Base-by-base conservation (phyloP, 768 basidiomycete species). In the Russula compacta region DNA sequence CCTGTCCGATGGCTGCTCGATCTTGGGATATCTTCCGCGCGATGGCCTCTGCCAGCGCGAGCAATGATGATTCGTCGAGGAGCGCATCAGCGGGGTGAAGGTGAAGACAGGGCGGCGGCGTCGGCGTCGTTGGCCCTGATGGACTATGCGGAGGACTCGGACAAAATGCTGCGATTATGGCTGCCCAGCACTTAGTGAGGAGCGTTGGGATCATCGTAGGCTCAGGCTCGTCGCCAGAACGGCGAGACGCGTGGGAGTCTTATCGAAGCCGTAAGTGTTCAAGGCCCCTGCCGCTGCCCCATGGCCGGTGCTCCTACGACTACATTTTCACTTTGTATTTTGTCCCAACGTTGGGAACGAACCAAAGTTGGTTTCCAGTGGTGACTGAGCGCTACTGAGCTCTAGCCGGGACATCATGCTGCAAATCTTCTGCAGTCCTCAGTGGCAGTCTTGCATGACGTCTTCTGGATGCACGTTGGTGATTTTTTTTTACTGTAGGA, bases 191-290 rank as follows among this genome's bases (percentile, higher is more conserved):
- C 32, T 51, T 53, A 17, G 42, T 35, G 19, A 59, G 33, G 51
- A 47, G 51, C 15, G 58, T 46, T 24, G 58, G 36, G 36, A 39
- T 53, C 58, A 59, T 59, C 11, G 32, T 40, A 32, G 15, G 12
- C 7, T 17, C 6, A 15, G 14, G 6, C 42, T 32, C 39, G 42
- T 43, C 14, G 14, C 57, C 21, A 33, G 39, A 40, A 49, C 12
- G 51, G 35, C 21, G 24, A 35, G 40, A 17, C 52, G 36, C 58
- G 58, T 53, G 58, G 58, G 58, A 59, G 52, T 47, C 58, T 47
- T 47, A 29, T 29, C 24, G 24, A 29, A 29, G 24, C 24, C 24
- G 24, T 3, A n/a, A 14, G 15, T 8, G 17, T 32, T 33, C n/a
- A n/a, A 56, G 43, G 32, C 43, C 33, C 43, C 43, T 35, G 5